Evolutionary conservation across 805 yeast species (phyloP).

Genomic region (Helenozyma rhizophorensis): DNA sequence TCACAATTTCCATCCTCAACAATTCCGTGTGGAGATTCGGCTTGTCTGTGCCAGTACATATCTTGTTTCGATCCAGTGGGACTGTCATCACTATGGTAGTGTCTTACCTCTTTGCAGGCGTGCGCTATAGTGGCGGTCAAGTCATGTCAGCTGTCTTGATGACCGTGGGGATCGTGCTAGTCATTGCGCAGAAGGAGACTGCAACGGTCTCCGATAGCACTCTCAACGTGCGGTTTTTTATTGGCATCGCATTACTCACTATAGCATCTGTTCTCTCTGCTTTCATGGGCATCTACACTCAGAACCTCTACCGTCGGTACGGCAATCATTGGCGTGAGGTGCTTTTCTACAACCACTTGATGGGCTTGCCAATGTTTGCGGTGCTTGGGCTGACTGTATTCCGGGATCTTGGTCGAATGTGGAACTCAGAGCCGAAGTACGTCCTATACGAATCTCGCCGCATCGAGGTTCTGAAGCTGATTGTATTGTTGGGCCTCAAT

Average conservation of each 20-base stretch:
- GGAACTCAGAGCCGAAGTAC: not conserved
- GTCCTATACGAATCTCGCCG: not conserved
- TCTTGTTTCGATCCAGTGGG: conserved; percentile 60
- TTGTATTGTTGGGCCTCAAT: conserved; percentile 14
- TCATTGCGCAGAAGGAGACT: conserved; percentile 16
- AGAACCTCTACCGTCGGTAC: conserved; percentile 43
- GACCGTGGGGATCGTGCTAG: conserved; percentile 51
- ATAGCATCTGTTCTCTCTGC: conserved; percentile 51
- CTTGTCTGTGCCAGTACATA: conserved; percentile 63
- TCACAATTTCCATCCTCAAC: conserved; percentile 47
- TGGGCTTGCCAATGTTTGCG: conserved; percentile 51
- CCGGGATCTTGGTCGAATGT: conserved; percentile 8
- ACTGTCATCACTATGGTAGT: conserved; percentile 57
- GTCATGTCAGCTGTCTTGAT: conserved; percentile 47
- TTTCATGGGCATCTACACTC: conserved; percentile 55
- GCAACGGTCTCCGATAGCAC: not conserved
- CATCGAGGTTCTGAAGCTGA: conserved; percentile 11
- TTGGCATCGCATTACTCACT: conserved; percentile 25
- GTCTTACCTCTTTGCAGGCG: conserved; percentile 45
- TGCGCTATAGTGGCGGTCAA: conserved; percentile 43
- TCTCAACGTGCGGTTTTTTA: no score
- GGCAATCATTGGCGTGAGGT: conserved; percentile 65
- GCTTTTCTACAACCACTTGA: conserved; percentile 55
- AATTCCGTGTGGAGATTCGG: conserved; percentile 55
- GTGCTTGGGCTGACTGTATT: conserved; percentile 25